Base-by-base conservation (phyloP, 176 grass and related monocot species). In the Musa itinerans region DNA sequence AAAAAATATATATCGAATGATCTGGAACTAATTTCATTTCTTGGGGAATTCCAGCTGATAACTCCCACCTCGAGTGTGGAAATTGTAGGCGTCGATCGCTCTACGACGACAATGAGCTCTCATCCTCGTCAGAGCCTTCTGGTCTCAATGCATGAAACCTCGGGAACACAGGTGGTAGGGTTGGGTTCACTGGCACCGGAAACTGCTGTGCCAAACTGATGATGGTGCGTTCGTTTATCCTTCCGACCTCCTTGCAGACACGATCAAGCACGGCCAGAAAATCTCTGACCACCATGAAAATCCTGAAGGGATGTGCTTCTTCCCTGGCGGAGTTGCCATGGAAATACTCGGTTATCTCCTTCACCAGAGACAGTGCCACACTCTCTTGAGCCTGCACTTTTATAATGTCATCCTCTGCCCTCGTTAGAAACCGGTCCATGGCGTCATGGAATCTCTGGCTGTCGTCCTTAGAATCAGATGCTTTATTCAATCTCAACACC, bases 321-420 rank as follows among this genome's bases (percentile, higher is more conserved):
- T 99, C 96, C 29, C 83, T 94, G 1, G 88, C 86, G 0, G 91
- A 99, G 76, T 99, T 78, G 0, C 96, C 96, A 24, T 99, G 96
- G 66, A 99, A 99, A 69, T 99, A 99, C 83, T 99, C 96, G 0
- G 96, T 99, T 76, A 94, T 94, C 13, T 99, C 96, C 85, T 94
- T 99, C 15, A 99, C 96, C 2, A 92, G 85, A 10, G 96, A 99
- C 14, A 99, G 56, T 2, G 96, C 87, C 11, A 99, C 85, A 3
- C 96, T 95, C 81, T 99, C 96, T 52, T 92, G 96, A 63, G 83
- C 85, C 70, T 99, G 89, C 26, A 99, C 91, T 58, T 79, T 83
- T 77, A 94, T 87, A 25, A 99, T 95, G 53, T 91, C 88, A 1
- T 88, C 89, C 19, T 99, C 96, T 14, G 88, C 89, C 54, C 79